phyloP scores from a whole-genome alignment of 768 basidiomycete genomes.

The Serpula lacrymans region DNA sequence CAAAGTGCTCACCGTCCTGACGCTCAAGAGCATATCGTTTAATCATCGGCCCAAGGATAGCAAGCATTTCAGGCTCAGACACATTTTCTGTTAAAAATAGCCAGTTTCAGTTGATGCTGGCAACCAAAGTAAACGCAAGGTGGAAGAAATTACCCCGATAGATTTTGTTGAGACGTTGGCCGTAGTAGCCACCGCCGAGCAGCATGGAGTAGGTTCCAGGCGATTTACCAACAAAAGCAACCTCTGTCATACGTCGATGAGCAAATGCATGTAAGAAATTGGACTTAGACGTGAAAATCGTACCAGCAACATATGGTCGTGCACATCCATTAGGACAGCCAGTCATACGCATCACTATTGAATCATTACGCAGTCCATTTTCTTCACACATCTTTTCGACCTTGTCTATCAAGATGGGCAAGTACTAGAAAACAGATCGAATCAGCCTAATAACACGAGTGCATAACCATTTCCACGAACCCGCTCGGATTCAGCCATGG shows the following conservation, averaged over 20 bases:
- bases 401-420: conserved; percentile 90
- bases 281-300: too few species aligned
- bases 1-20: conserved; percentile 85
- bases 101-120: not conserved
- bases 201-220: conserved; percentile 92
- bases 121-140: not conserved
- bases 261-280: not conserved
- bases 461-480: conserved; percentile 32
- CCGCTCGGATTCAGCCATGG: conserved; percentile 77
- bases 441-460: conserved; percentile 41
- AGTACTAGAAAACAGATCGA: conserved; percentile 63
- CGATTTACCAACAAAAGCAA: conserved; percentile 96
- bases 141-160: conserved; percentile 64
- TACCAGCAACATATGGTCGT: conserved; percentile 86
- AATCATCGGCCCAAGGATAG: conserved; percentile 91
- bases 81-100: conserved; percentile 67
- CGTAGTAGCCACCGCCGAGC: conserved; percentile 92
- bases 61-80: conserved; percentile 87
- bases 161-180: conserved; percentile 94
- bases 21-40: conserved; percentile 89
- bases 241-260: conserved; percentile 56
- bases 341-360: conserved; percentile 98
- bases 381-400: conserved; percentile 95
- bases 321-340: conserved; percentile 95
- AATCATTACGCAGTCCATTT: conserved; percentile 88